Evolutionary conservation across 306 rosid species (phyloP).

Genomic region (Fragaria ananassa): DNA sequence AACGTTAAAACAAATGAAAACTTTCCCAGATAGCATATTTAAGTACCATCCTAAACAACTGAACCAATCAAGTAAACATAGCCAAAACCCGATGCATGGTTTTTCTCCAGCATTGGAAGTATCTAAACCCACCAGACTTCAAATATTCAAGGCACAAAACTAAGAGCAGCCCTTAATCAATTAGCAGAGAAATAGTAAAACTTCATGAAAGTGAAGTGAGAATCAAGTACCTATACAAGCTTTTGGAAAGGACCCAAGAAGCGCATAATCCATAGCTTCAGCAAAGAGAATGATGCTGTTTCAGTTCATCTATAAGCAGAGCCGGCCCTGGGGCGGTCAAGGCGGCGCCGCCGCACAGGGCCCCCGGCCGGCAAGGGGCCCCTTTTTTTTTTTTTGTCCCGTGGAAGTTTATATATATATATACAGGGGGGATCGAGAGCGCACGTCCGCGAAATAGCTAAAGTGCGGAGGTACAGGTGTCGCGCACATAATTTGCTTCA

Average conservation of each 20-base stretch:
- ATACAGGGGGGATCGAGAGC: too few relatives aligned
- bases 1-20: background rate
- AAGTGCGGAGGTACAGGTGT: too few relatives aligned
- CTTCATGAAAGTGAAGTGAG: constrained; percentile 4
- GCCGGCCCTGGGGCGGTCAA: too few relatives aligned
- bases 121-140: background rate
- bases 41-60: background rate
- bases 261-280: constrained; percentile 41
- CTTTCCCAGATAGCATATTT: background rate
- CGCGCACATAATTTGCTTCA: too few relatives aligned
- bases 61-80: too few relatives aligned
- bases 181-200: background rate
- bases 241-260: constrained; percentile 32
- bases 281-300: background rate
- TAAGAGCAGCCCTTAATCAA: background rate
- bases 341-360: too few relatives aligned
- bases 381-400: too few relatives aligned
- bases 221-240: constrained; percentile 31
- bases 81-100: background rate
- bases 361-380: too few relatives aligned
- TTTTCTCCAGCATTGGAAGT: constrained; percentile 4
- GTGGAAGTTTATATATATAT: too few relatives aligned
- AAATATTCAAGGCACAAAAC: background rate
- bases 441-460: too few relatives aligned
- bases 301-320: constrained; percentile 1